These are phyloP conservation scores for Nicotiana paniculata DNA, from an alignment of 257 asterid genomes.

Conservation along the genomic window DNA sequence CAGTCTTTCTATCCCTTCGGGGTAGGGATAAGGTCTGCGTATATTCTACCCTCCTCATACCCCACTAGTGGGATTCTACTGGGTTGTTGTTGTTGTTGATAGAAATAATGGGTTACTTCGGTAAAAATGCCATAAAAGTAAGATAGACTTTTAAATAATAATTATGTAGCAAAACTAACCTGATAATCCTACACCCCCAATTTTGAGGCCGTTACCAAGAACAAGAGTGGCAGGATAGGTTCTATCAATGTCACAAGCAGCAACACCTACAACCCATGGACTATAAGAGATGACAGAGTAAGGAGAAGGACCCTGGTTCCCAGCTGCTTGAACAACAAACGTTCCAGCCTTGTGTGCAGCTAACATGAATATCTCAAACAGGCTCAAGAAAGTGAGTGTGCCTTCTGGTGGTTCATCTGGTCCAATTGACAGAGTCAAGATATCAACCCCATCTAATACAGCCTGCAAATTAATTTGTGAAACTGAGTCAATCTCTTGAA, in stretches of 20 bases:
- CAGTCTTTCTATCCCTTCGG: too few relatives aligned
- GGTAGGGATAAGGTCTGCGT: too few relatives aligned
- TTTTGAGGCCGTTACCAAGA: constrained; percentile 60
- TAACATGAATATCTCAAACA: constrained; percentile 77
- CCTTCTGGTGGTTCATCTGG: constrained; percentile 81
- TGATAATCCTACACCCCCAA: constrained; percentile 76
- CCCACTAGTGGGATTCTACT: too few relatives aligned
- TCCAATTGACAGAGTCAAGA: constrained; percentile 69
- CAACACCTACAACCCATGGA: constrained; percentile 84
- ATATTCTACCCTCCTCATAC: too few relatives aligned
- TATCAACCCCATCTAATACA: constrained; percentile 73
- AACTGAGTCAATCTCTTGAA: background rate
- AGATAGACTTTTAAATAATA: background rate
- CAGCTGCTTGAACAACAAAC: constrained; percentile 72
- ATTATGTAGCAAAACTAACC: constrained; percentile 24
- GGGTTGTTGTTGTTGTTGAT: too few relatives aligned
- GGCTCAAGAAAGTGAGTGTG: constrained; percentile 58
- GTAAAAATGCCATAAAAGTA: background rate
- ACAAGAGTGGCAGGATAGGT: constrained; percentile 65
- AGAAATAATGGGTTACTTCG: too few relatives aligned
- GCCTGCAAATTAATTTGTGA: constrained; percentile 49
- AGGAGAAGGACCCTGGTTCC: constrained; percentile 83
- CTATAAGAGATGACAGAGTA: constrained; percentile 70
- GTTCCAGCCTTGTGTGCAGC: constrained; percentile 80
- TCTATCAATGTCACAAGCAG: constrained; percentile 70